These are phyloP conservation scores for Diaporthe sp. DNA, from an alignment of 2,329 filamentous ascomycete species.

Conservation along the genomic window DNA sequence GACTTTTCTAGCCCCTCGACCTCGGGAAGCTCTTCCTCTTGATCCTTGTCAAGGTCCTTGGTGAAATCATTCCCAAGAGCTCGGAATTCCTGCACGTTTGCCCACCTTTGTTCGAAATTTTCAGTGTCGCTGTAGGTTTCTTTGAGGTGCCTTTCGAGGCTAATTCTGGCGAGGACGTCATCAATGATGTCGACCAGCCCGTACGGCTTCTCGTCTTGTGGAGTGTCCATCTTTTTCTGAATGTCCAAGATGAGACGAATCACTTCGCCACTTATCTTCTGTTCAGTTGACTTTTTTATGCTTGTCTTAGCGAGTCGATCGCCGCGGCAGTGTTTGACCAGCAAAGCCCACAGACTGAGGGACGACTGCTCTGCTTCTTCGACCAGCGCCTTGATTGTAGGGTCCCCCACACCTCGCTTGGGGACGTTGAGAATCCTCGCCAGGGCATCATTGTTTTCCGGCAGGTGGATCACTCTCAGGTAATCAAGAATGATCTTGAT, in stretches of 20 bases:
- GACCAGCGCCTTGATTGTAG: constrained; percentile 79
- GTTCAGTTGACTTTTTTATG: constrained; percentile 64
- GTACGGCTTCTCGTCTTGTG: constrained; percentile 48
- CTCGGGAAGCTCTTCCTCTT: constrained; percentile 71
- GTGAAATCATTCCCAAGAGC: constrained; percentile 81
- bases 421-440: constrained; percentile 88
- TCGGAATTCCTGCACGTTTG: constrained; percentile 91
- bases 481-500: constrained; percentile 92
- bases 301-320: constrained; percentile 61
- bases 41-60: constrained; percentile 56
- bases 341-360: constrained; percentile 81
- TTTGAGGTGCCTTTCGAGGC: constrained; percentile 81
- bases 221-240: constrained; percentile 50
- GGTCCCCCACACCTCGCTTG: constrained; percentile 83
- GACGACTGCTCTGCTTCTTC: constrained; percentile 81
- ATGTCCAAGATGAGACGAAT: constrained; percentile 58
- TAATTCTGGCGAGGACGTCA: constrained; percentile 72
- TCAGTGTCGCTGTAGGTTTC: constrained; percentile 78
- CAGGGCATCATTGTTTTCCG: constrained; percentile 88
- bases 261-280: constrained; percentile 65
- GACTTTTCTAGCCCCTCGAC: constrained; percentile 80
- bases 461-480: constrained; percentile 85
- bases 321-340: constrained; percentile 69
- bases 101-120: constrained; percentile 84
- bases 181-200: constrained; percentile 64